Conservation (phyloP, 1,284 basidiomycete species). For the Pseudozyma sp. region DNA sequence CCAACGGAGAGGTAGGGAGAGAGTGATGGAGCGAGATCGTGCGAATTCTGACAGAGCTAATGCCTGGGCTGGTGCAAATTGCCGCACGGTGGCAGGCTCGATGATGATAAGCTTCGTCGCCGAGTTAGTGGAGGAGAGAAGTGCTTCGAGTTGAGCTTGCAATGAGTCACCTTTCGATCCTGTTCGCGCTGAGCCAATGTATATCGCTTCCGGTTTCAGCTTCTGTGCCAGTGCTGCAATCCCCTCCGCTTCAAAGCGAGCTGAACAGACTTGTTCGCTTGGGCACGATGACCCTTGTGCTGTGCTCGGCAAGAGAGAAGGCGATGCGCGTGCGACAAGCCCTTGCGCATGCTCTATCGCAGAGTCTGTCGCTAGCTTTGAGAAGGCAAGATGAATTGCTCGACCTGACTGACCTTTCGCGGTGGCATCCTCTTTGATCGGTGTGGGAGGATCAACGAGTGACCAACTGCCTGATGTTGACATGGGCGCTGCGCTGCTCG, state of each 20-base stretch:
- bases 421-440: slow-evolving; percentile 12
- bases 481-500: not conserved
- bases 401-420: not conserved
- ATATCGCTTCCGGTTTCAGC: slow-evolving; percentile 18
- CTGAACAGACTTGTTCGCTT: slow-evolving; percentile 10
- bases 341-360: slow-evolving; percentile 11
- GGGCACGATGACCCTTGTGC: not conserved
- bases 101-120: slow-evolving; percentile 8
- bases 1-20: slow-evolving; percentile 31
- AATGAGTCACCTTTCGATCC: not conserved
- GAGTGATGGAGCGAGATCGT: not conserved
- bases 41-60: slow-evolving; percentile 18
- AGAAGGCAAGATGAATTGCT: slow-evolving; percentile 22
- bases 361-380: slow-evolving; percentile 4
- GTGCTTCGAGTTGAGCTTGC: slow-evolving; percentile 3
- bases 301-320: slow-evolving; percentile 1
- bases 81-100: slow-evolving; percentile 26
- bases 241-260: slow-evolving; percentile 7
- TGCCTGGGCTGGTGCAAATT: slow-evolving; percentile 15
- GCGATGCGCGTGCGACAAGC: slow-evolving; percentile 9
- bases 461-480: slow-evolving; percentile 40
- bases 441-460: slow-evolving; percentile 24
- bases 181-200: slow-evolving; percentile 22
- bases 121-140: slow-evolving; percentile 2
- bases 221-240: slow-evolving; percentile 3